phyloP scores from a whole-genome alignment of 75 land plant genomes.

The Selaginella moellendorffii region DNA sequence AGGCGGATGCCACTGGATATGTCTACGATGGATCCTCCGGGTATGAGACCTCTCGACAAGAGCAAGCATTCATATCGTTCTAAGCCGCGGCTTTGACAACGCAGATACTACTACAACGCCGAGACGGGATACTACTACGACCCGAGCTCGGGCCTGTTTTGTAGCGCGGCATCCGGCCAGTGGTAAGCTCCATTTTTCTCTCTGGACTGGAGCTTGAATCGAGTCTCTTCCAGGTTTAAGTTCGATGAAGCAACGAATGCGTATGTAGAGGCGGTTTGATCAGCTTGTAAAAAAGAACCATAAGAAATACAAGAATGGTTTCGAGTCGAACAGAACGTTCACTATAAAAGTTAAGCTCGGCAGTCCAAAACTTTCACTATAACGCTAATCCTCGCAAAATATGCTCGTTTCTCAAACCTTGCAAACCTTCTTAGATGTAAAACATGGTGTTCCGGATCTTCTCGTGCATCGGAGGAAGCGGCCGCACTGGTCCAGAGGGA shows the following conservation, averaged over 20 bases:
- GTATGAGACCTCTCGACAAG: constrained; percentile 4
- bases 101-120: constrained; percentile 76
- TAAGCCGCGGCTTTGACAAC: background rate
- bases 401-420: too few relatives aligned
- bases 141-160: constrained; percentile 45
- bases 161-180: constrained; percentile 46
- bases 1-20: too few relatives aligned
- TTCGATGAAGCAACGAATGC: background rate
- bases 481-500: constrained; percentile 1
- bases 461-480: constrained; percentile 12
- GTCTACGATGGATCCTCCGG: constrained; percentile 25
- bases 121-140: constrained; percentile 70
- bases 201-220: background rate
- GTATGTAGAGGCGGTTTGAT: background rate
- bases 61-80: background rate
- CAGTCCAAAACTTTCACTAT: too few relatives aligned
- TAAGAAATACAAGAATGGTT: too few relatives aligned
- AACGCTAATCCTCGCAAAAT: too few relatives aligned
- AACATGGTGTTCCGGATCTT: constrained; percentile 12
- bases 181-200: constrained; percentile 50
- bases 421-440: too few relatives aligned
- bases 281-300: too few relatives aligned
- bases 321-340: too few relatives aligned
- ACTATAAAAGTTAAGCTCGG: too few relatives aligned
- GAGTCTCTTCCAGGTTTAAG: background rate